These are phyloP conservation scores for Zostera marina DNA, from an alignment of 116 monocot species.

Conservation along the genomic window DNA sequence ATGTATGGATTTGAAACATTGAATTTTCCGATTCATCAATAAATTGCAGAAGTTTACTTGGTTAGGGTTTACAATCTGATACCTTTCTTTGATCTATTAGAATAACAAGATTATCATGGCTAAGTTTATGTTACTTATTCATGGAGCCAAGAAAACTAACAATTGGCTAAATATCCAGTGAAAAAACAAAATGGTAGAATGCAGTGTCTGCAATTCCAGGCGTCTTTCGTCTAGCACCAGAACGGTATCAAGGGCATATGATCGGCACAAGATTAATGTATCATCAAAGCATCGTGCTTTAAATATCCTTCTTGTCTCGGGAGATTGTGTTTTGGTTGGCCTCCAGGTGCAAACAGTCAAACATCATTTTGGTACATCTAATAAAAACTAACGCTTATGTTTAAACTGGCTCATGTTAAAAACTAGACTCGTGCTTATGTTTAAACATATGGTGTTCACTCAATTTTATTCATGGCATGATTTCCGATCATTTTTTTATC, in stretches of 20 bases:
- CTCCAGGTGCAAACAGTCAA: slow-evolving; percentile 40
- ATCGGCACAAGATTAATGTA: slow-evolving; percentile 37
- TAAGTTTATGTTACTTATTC: no score
- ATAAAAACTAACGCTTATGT: neutral
- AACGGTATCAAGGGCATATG: slow-evolving; percentile 65
- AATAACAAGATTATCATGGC: no score
- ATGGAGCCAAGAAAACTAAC: no score
- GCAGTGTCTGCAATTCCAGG: slow-evolving; percentile 54
- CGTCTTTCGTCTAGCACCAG: slow-evolving; percentile 24
- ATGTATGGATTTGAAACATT: no score
- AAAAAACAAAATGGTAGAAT: slow-evolving; percentile 38
- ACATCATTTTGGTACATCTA: slow-evolving; percentile 1
- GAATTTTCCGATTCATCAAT: no score
- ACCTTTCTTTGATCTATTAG: no score
- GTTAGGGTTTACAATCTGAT: no score
- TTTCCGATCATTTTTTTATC: no score
- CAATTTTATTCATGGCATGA: neutral
- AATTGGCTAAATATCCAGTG: neutral
- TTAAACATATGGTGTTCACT: neutral
- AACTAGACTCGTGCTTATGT: neutral
- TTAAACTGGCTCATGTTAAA: neutral
- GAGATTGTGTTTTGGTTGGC: slow-evolving; percentile 68
- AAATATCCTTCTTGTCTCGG: slow-evolving; percentile 50
- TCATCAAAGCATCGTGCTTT: slow-evolving; percentile 43
- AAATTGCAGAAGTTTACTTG: no score